These are phyloP conservation scores for Zasmidium citrigriseum DNA, from an alignment of 2,329 filamentous ascomycete species.

Conservation along the genomic window DNA sequence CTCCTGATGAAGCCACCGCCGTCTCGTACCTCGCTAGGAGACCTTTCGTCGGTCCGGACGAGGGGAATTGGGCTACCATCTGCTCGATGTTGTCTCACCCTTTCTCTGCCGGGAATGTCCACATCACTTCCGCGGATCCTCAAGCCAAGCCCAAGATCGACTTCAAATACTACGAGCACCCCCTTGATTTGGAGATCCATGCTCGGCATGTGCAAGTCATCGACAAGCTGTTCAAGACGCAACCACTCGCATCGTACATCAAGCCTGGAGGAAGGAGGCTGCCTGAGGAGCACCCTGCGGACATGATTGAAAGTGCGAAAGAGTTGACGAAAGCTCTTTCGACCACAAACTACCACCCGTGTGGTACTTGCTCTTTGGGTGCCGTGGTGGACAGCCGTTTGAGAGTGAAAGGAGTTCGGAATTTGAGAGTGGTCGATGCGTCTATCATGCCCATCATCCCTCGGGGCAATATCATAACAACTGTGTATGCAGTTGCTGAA, in stretches of 20 bases:
- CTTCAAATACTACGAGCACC: slow-evolving; percentile 32
- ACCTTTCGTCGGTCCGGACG: not conserved
- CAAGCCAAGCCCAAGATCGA: slow-evolving; percentile 26
- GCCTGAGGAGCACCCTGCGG: slow-evolving; percentile 4
- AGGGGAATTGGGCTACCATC: slow-evolving; percentile 24
- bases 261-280: slow-evolving; percentile 19
- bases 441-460: slow-evolving; percentile 54
- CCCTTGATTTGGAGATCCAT: slow-evolving; percentile 32
- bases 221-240: slow-evolving; percentile 43
- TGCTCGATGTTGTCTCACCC: slow-evolving; percentile 27
- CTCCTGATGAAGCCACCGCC: slow-evolving; percentile 25
- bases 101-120: slow-evolving; percentile 27
- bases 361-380: slow-evolving; percentile 38
- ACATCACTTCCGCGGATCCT: slow-evolving; percentile 26
- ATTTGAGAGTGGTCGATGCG: slow-evolving; percentile 26
- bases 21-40: slow-evolving; percentile 18
- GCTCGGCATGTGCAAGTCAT: slow-evolving; percentile 35
- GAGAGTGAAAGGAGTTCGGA: slow-evolving; percentile 5
- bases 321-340: slow-evolving; percentile 13
- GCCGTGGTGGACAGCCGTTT: slow-evolving; percentile 9
- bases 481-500: slow-evolving; percentile 22
- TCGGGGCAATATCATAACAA: slow-evolving; percentile 20
- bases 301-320: slow-evolving; percentile 25
- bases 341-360: slow-evolving; percentile 40
- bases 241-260: slow-evolving; percentile 37